phyloP scores from a whole-genome alignment of 108 stramenopile species.

The Skeletonema potamos region DNA sequence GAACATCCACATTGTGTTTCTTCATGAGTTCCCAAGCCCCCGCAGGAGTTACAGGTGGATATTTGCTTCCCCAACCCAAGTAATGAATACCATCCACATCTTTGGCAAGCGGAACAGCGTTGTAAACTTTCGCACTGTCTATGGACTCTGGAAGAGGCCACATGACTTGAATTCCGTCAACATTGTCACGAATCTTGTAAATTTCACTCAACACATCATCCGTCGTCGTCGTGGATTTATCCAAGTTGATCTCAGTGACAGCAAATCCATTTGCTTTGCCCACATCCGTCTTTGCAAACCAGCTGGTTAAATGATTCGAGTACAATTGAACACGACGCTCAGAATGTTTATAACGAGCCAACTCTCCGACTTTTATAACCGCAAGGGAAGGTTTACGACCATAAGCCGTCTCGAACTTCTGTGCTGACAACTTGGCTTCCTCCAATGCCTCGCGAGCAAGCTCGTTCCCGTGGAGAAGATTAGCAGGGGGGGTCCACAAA shows the following conservation, averaged over 20 bases:
- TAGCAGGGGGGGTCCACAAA: constrained; percentile 43
- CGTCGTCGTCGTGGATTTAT: constrained; percentile 29
- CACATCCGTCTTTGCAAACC: constrained; percentile 43
- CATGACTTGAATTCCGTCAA: constrained; percentile 59
- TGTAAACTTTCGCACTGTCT: constrained; percentile 34
- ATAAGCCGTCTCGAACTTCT: constrained; percentile 11
- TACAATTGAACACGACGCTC: constrained; percentile 37
- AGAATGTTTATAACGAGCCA: constrained; percentile 36
- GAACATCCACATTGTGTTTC: constrained; percentile 10
- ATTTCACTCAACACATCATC: constrained; percentile 45
- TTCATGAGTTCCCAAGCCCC: constrained; percentile 31
- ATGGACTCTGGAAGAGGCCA: constrained; percentile 50
- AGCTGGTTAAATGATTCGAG: constrained; percentile 22
- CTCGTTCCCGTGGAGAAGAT: constrained; percentile 44
- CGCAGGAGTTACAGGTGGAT: constrained; percentile 39
- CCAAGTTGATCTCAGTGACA: constrained; percentile 45
- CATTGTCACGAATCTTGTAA: constrained; percentile 25
- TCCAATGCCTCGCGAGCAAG: constrained; percentile 32
- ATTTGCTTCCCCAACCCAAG: constrained; percentile 9
- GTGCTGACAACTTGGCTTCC: constrained; percentile 35
- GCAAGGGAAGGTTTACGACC: constrained; percentile 43
- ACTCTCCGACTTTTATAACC: constrained; percentile 51
- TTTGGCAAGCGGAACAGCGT: constrained; percentile 28
- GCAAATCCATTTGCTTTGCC: constrained; percentile 44
- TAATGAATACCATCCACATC: constrained; percentile 54